Evolutionary conservation across 106 monocot species (phyloP).

Genomic region (Narthecium ossifragum): DNA sequence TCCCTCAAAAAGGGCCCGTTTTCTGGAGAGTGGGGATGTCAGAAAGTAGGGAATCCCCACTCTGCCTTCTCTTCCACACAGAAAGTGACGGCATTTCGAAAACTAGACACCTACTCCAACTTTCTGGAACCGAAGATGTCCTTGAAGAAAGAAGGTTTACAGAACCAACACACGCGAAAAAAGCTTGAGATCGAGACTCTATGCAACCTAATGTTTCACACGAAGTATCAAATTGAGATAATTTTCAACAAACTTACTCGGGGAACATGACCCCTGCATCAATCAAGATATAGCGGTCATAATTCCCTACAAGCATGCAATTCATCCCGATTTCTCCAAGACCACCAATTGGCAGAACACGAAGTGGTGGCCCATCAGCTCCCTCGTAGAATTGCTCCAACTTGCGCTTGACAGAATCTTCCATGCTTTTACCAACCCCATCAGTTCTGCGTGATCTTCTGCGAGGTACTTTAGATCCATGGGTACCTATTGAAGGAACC

Average conservation of each 20-base stretch:
- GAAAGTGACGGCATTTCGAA: no score
- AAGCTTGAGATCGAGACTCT: no score
- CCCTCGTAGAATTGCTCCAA: slow-evolving; percentile 98
- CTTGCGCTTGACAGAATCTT: slow-evolving; percentile 92
- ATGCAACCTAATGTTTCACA: no score
- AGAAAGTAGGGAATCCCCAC: no score
- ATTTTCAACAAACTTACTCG: slow-evolving; percentile 60
- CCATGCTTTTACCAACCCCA: slow-evolving; percentile 80
- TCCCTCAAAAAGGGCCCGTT: no score
- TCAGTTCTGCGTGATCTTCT: slow-evolving; percentile 60
- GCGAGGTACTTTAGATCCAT: slow-evolving; percentile 38
- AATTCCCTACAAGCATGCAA: slow-evolving; percentile 98
- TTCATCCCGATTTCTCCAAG: slow-evolving; percentile 99
- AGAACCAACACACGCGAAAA: no score
- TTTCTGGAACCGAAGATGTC: no score
- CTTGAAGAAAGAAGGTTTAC: no score
- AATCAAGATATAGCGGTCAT: slow-evolving; percentile 91
- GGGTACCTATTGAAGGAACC: slow-evolving; percentile 57
- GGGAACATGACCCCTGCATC: slow-evolving; percentile 99
- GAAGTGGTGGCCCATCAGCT: slow-evolving; percentile 82
- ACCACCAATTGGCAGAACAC: slow-evolving; percentile 95
- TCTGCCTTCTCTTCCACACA: no score
- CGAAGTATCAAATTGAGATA: not conserved
- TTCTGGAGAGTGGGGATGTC: no score
- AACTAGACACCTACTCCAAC: no score